A percentile compares a stretch with the other conserved stretches of the same genome.
These are phyloP conservation scores for Coccomyxa sp. DNA, from an alignment of 139 green algal species.

Conservation along the genomic window DNA sequence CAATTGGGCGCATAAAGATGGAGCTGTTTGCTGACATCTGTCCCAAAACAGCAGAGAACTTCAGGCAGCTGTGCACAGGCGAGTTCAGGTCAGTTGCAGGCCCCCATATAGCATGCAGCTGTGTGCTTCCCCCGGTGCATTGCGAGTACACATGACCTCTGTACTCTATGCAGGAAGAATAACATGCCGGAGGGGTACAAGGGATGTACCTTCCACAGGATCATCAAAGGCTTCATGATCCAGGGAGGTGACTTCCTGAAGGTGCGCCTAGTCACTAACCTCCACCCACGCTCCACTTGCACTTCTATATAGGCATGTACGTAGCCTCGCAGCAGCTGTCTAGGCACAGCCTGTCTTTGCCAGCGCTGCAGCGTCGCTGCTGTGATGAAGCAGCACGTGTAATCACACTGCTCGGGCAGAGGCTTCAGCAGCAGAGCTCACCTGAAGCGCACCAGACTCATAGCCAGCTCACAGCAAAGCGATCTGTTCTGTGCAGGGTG, in stretches of 20 bases:
- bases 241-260: constrained; percentile 89
- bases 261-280: constrained; percentile 7
- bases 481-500: constrained; percentile 69
- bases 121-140: not conserved
- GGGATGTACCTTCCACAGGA: constrained; percentile 84
- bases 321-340: too few species aligned
- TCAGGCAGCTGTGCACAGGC: constrained; percentile 92
- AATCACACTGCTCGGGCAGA: too few species aligned
- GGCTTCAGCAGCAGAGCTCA: too few species aligned
- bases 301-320: not conserved
- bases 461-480: too few species aligned
- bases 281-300: not conserved
- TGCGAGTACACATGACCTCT: not conserved
- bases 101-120: not conserved
- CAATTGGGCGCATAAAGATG: constrained; percentile 81
- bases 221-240: constrained; percentile 97
- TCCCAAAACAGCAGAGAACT: constrained; percentile 87
- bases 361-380: too few species aligned
- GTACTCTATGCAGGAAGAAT: constrained; percentile 60
- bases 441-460: too few species aligned
- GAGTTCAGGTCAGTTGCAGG: constrained; percentile 77
- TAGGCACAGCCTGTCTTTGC: too few species aligned
- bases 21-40: constrained; percentile 88
- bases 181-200: constrained; percentile 79
- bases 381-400: too few species aligned